Conservation (phyloP, 1,284 basidiomycete species). For the Puccinia triticina region DNA sequence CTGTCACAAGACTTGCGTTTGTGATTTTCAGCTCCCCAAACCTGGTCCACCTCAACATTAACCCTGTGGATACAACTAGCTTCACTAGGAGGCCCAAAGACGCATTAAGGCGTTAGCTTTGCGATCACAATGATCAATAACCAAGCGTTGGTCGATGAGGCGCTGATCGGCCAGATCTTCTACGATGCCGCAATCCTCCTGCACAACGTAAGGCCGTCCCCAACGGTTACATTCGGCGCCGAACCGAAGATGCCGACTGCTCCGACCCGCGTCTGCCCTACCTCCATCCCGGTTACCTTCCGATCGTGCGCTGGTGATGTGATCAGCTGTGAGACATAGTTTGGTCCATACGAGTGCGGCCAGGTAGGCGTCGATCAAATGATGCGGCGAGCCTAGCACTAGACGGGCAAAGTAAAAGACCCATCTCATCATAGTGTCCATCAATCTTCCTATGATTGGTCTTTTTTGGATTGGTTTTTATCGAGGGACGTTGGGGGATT, state of each 20-base stretch:
- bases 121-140: constrained; percentile 34
- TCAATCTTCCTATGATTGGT: constrained; percentile 40
- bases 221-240: constrained; percentile 44
- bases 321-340: constrained; percentile 10
- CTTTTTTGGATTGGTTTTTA: neutral
- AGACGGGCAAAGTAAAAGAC: constrained; percentile 44
- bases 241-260: neutral
- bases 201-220: constrained; percentile 16
- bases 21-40: too few species aligned
- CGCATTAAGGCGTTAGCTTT: constrained; percentile 36
- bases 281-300: neutral
- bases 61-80: too few species aligned
- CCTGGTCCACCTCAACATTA: too few species aligned
- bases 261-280: neutral
- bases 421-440: constrained; percentile 44
- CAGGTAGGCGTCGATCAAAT: constrained; percentile 30
- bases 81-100: constrained; percentile 3
- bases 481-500: neutral
- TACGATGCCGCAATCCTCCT: neutral
- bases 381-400: constrained; percentile 46
- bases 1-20: too few species aligned
- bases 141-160: constrained; percentile 10
- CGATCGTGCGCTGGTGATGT: neutral
- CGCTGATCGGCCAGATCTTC: neutral
- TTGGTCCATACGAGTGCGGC: constrained; percentile 45